phyloP scores from a whole-genome alignment of 2,329 filamentous ascomycete species.

The Beauveria pseudobassiana region DNA sequence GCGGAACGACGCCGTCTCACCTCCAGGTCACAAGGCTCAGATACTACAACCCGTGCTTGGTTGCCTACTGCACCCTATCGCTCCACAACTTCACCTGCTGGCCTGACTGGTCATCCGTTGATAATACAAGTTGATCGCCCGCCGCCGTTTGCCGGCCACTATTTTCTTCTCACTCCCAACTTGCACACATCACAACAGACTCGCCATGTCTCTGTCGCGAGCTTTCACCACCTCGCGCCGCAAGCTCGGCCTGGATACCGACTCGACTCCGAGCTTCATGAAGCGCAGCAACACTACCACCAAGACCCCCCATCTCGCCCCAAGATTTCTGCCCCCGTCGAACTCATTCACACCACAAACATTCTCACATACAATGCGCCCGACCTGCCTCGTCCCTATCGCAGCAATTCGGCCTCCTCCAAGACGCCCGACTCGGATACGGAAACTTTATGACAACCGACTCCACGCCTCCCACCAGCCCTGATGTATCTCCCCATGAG shows the following conservation, averaged over 20 bases:
- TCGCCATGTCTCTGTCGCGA: constrained; percentile 51
- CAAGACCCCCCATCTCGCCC: constrained; percentile 43
- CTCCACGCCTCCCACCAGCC: constrained; percentile 60
- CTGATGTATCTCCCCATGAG: constrained; percentile 53
- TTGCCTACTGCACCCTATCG: background rate
- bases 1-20: constrained; percentile 3
- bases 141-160: background rate
- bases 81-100: background rate
- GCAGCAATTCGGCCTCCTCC: constrained; percentile 39
- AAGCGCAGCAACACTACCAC: constrained; percentile 44
- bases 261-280: constrained; percentile 27
- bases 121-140: constrained; percentile 6
- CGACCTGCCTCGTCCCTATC: constrained; percentile 55
- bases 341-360: constrained; percentile 90
- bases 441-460: constrained; percentile 33
- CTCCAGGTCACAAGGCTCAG: constrained; percentile 9
- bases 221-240: constrained; percentile 64
- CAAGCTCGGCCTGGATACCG: constrained; percentile 44
- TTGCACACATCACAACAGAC: background rate
- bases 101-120: background rate
- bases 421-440: constrained; percentile 69
- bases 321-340: constrained; percentile 82
- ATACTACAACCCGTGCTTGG: background rate
- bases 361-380: constrained; percentile 93
- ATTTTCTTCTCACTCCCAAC: background rate